A percentile compares a stretch with the other conserved stretches of the same genome.
These are phyloP conservation scores for Cyclotella atomus DNA, from an alignment of 108 stramenopile species.

Conservation along the genomic window DNA sequence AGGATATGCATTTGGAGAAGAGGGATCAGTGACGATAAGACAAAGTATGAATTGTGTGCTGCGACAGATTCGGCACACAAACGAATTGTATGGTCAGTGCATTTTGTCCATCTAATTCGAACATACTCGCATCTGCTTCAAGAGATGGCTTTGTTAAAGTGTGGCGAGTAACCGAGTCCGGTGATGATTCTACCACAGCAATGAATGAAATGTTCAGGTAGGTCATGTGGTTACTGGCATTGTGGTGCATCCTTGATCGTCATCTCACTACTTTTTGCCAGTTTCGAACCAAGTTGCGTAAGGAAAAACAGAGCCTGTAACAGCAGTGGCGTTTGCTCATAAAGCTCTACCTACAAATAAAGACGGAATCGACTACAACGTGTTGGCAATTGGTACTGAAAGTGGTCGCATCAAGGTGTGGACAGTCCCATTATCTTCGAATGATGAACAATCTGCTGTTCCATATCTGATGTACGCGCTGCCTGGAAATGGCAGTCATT, in stretches of 20 bases:
- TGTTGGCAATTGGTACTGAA: slow-evolving; percentile 78
- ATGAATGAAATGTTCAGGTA: slow-evolving; percentile 43
- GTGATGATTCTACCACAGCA: slow-evolving; percentile 24
- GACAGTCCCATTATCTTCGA: slow-evolving; percentile 44
- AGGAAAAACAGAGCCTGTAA: slow-evolving; percentile 73
- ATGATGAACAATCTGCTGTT: background rate
- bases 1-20: slow-evolving; percentile 85
- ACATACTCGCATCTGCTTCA: slow-evolving; percentile 78
- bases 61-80: slow-evolving; percentile 84
- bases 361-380: slow-evolving; percentile 3
- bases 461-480: slow-evolving; percentile 34
- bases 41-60: slow-evolving; percentile 54
- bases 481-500: slow-evolving; percentile 32
- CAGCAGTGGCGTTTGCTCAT: slow-evolving; percentile 80
- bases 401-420: slow-evolving; percentile 81
- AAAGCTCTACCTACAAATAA: slow-evolving; percentile 4
- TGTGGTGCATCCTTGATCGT: slow-evolving; percentile 4
- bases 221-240: background rate
- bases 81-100: slow-evolving; percentile 84
- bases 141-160: slow-evolving; percentile 84
- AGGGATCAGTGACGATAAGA: slow-evolving; percentile 3
- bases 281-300: slow-evolving; percentile 47
- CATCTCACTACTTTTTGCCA: slow-evolving; percentile 33
- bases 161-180: slow-evolving; percentile 61
- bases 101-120: slow-evolving; percentile 72